Evolutionary conservation across 495 filamentous ascomycete genomes (phyloP), one percentile per base, ranked within the genome.

Genomic region (Friedmanniomyces endolithicus): DNA sequence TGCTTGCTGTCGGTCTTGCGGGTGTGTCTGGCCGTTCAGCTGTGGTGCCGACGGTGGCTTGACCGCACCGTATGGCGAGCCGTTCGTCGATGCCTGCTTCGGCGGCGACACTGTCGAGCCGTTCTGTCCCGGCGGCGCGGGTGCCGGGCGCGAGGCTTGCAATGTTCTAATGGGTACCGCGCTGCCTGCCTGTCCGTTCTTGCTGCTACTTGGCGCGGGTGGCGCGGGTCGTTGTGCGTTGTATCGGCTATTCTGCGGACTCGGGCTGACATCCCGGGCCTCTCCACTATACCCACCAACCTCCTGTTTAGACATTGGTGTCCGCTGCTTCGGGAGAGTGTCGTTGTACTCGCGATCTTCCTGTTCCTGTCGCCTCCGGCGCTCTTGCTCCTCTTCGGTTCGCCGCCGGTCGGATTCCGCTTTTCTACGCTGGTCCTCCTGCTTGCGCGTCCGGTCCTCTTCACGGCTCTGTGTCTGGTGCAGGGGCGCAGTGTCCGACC

Each of bases 241-340:
- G 65, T 90, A 96, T 49, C 89, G 80, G 44, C 24, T 31, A 53
- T 52, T 48, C 52, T 45, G 64, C 54, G 45, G 59, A 58, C 27
- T 74, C 67, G 35, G 79, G 50, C 54, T 61, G 34, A 33, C 58
- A 19, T 75, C 68, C 20, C 68, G 59, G 17, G 71, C 63, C 24
- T 68, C 65, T 44, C 67, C 72, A 44, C 75, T 74, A 41, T 80
- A 77, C 60, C 83, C 85, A 12, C 85, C 74, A 25, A 66, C 41
- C 51, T 95, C 89, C 68, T 95, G 89, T 63, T 95, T 85, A n/a
- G 87, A 88, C 29, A 88, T 64, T 0, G 87, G 85, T 3, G 76
- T 69, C 54, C 85, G 82, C 12, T 75, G 77, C 70, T 94, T 82
- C 16, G 89, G 88, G 41, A 95, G 65, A 14, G 84, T 84, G n/a